Percentiles rank a stretch among this genome's conserved stretches.
phyloP scores from a whole-genome alignment of 495 filamentous ascomycete genomes.

The Viridothelium virens region DNA sequence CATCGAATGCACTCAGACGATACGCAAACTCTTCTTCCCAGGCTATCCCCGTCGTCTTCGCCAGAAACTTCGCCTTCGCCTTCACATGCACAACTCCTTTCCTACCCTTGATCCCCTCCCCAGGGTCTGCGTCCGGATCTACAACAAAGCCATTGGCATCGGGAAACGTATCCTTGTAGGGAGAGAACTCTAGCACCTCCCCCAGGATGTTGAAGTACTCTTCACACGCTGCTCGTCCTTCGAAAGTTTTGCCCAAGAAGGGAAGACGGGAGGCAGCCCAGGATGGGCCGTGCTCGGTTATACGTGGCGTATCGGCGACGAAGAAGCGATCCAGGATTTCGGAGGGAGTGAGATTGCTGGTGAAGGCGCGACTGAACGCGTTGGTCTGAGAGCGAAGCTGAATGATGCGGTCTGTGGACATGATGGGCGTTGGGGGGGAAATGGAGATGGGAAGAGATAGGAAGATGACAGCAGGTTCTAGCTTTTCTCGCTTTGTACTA shows the following conservation, averaged over 20 bases:
- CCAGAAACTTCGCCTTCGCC: constrained; percentile 29
- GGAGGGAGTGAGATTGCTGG: constrained; percentile 19
- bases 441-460: too few relatives aligned
- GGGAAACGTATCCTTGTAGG: constrained; percentile 30
- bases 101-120: constrained; percentile 7
- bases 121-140: constrained; percentile 22
- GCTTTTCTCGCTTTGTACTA: too few relatives aligned
- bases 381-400: constrained; percentile 15
- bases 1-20: constrained; percentile 37
- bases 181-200: constrained; percentile 31
- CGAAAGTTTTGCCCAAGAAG: constrained; percentile 34
- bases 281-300: constrained; percentile 36
- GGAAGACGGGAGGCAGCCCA: constrained; percentile 34
- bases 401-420: not conserved
- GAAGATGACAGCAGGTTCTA: too few relatives aligned
- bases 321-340: constrained; percentile 29
- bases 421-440: not conserved
- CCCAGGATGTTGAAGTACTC: constrained; percentile 33
- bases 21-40: constrained; percentile 39
- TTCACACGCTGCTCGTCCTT: constrained; percentile 28
- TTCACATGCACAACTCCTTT: constrained; percentile 32
- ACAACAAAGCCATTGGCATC: constrained; percentile 29
- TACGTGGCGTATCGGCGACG: constrained; percentile 23
- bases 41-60: constrained; percentile 32
- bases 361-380: constrained; percentile 31